Base-by-base conservation (phyloP, 305 asterid species). In the Fraxinus velutina region DNA sequence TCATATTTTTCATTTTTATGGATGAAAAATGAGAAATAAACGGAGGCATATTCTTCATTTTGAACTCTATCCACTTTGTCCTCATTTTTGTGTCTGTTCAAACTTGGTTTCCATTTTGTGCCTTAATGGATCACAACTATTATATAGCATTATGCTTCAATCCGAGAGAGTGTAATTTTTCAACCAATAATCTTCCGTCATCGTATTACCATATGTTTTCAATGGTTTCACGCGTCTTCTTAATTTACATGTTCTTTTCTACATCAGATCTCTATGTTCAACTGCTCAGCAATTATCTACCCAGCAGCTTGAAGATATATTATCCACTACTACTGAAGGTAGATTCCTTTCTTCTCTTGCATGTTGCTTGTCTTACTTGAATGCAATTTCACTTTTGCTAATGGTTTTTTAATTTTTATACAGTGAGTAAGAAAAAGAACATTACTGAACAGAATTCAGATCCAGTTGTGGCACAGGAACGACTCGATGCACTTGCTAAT, bases 401-500 rank as follows among this genome's bases (percentile, higher is more conserved):
- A 17, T 21, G 75, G 42, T 24, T 75, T 36, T 22, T 15, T 83
- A 3, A 68, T 32, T 32, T 15, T 15, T 32, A 42, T 79, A 79
- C 89, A 89, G 90, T 80, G 81, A 37, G 75, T 70, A 84, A 82
- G 87, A 84, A 79, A 82, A 76, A 30, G 83, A 87, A 83, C 78
- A 78, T 84, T 77, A 75, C 86, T 73, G 82, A 83, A 74, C 89
- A 79, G 80, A 86, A 84, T 84, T 76, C 80, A n/a, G 85, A 87
- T 30, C 37, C 73, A 66, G 85, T 36, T 21, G 88, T 72, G 57
- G 72, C 87, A 79, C 71, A 81, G 80, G 90, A 88, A 68, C 88
- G 89, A 79, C 90, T 87, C 17, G 89, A 86, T 75, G 84, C 88
- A 33, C 87, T 87, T 78, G 89, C 89, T 74, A 82, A 87, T 77